A percentile compares a stretch with the other conserved stretches of the same genome.
Evolutionary conservation across 2,329 filamentous ascomycete genomes (phyloP).

Genomic region (Monilinia polystroma): DNA sequence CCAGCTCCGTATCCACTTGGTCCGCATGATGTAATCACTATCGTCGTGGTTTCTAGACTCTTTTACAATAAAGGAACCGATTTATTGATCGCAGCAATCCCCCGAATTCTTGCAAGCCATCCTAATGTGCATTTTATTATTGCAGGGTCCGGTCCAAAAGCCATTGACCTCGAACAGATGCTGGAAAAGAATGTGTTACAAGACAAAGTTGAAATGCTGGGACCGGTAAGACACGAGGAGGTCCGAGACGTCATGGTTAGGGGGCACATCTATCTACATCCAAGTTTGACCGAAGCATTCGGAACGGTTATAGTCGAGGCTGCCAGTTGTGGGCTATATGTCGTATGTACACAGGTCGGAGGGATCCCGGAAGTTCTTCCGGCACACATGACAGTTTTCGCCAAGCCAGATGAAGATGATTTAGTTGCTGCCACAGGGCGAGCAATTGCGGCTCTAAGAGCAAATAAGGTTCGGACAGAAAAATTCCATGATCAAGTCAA

Average conservation of each 20-base stretch:
- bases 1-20: constrained; percentile 66
- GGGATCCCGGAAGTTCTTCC: constrained; percentile 96
- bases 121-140: constrained; percentile 97
- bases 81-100: constrained; percentile 92
- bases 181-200: constrained; percentile 92
- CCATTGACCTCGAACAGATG: constrained; percentile 98
- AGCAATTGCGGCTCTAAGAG: constrained; percentile 82
- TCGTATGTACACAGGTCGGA: constrained; percentile 94
- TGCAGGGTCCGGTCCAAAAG: constrained; percentile 91
- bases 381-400: constrained; percentile 95
- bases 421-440: constrained; percentile 84
- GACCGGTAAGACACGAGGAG: constrained; percentile 90
- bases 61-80: constrained; percentile 99
- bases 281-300: constrained; percentile 92
- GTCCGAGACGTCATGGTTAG: constrained; percentile 97
- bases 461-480: constrained; percentile 85
- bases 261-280: constrained; percentile 94
- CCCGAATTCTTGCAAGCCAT: constrained; percentile 83
- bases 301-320: constrained; percentile 98
- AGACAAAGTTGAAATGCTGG: constrained; percentile 88
- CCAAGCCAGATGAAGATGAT: constrained; percentile 94
- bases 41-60: constrained; percentile 93
- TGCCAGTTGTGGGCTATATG: constrained; percentile 90
- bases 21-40: constrained; percentile 85
- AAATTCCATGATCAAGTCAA: constrained; percentile 95